These are phyloP conservation scores for Xylariaceae sp. DNA, from an alignment of 2,329 filamentous ascomycete genomes.

Conservation along the genomic window DNA sequence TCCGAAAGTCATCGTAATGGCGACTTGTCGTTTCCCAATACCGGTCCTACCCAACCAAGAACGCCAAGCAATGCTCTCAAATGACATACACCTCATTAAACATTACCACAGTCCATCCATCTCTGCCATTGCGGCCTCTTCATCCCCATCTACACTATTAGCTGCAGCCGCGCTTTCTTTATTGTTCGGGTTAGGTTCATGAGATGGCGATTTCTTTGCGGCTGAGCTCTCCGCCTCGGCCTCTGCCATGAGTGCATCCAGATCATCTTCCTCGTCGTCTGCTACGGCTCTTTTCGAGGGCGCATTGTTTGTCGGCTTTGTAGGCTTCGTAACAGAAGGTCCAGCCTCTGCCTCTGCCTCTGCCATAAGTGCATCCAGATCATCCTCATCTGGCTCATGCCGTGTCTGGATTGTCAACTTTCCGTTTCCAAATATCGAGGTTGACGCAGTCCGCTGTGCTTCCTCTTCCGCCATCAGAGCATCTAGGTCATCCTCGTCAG, in stretches of 20 bases:
- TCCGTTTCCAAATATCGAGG: conserved; percentile 30
- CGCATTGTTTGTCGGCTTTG: background rate
- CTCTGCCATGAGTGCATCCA: conserved; percentile 32
- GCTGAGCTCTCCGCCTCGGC: conserved; percentile 18
- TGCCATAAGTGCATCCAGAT: conserved; percentile 54
- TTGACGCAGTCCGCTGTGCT: conserved; percentile 32
- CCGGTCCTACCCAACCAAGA: background rate
- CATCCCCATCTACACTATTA: conserved; percentile 22
- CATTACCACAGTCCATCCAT: conserved; percentile 62
- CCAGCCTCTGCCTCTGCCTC: conserved; percentile 43
- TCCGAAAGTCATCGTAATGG: background rate
- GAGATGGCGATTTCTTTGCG: background rate
- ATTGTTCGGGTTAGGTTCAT: background rate
- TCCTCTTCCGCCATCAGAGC: conserved; percentile 60
- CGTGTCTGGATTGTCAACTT: conserved; percentile 17
- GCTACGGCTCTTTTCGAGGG: background rate
- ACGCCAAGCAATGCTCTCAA: conserved; percentile 20
- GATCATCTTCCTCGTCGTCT: conserved; percentile 27
- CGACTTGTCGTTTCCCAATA: background rate
- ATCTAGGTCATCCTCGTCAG: conserved; percentile 55
- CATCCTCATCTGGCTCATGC: conserved; percentile 44
- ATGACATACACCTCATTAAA: background rate
- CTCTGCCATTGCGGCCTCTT: conserved; percentile 33
- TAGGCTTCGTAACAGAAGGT: background rate
- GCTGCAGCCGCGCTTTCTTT: background rate